phyloP scores from a whole-genome alignment of 1,139 yeast genomes.

The Kazachstania sp. region DNA sequence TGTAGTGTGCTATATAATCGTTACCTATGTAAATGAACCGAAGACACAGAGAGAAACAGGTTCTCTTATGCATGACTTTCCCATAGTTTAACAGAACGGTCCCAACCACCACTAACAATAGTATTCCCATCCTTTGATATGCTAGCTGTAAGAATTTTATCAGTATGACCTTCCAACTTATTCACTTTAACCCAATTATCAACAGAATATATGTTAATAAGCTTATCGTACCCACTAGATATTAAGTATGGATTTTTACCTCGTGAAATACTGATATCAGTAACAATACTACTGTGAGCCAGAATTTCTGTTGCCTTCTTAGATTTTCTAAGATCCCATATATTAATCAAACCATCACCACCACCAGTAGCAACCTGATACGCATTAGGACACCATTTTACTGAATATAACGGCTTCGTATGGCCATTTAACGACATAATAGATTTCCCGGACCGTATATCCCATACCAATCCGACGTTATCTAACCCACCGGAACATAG shows the following conservation, averaged over 20 bases:
- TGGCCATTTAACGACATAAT: conserved; percentile 59
- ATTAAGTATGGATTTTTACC: conserved; percentile 44
- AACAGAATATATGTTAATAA: conserved; percentile 54
- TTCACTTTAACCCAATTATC: conserved; percentile 63
- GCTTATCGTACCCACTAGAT: conserved; percentile 65
- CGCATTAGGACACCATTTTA: conserved; percentile 75
- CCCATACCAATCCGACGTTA: conserved; percentile 74
- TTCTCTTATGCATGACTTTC: conserved; percentile 1
- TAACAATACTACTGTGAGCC: conserved; percentile 68
- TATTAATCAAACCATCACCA: conserved; percentile 69
- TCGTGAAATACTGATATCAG: conserved; percentile 52
- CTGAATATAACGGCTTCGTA: conserved; percentile 57
- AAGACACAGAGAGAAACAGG: not conserved
- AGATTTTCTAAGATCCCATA: conserved; percentile 74
- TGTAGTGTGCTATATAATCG: not conserved
- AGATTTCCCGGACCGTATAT: conserved; percentile 67
- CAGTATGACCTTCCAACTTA: conserved; percentile 54
- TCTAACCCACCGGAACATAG: conserved; percentile 76
- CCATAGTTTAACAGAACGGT: conserved; percentile 66
- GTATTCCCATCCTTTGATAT: conserved; percentile 36
- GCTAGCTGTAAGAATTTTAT: conserved; percentile 69
- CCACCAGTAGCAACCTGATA: conserved; percentile 72
- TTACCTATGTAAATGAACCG: not conserved
- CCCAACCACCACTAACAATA: conserved; percentile 75
- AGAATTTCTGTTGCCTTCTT: conserved; percentile 47